A percentile compares a stretch with the other conserved stretches of the same genome.
Evolutionary conservation across 169 alveolate genomes (phyloP).

Genomic region (Amoebophrya sp.): DNA sequence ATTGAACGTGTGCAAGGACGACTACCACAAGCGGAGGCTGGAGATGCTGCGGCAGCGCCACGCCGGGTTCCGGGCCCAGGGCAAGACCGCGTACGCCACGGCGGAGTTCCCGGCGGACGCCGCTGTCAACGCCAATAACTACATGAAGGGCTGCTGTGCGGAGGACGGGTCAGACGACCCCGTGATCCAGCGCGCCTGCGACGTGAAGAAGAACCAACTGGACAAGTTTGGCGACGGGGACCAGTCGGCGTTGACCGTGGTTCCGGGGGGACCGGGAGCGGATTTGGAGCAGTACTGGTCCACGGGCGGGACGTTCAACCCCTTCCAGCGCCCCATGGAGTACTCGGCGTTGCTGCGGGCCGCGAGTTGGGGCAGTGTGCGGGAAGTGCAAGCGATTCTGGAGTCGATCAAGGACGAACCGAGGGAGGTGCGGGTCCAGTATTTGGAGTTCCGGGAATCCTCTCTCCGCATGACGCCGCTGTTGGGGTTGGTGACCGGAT

Average conservation of each 20-base stretch:
- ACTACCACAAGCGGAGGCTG: background rate
- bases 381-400: background rate
- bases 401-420: background rate
- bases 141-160: background rate
- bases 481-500: background rate
- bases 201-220: background rate
- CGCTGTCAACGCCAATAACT: background rate
- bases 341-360: background rate
- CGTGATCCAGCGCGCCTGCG: slow-evolving; percentile 1
- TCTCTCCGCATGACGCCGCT: slow-evolving; percentile 11
- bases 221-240: slow-evolving; percentile 16
- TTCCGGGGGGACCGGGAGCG: slow-evolving; percentile 4
- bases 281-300: slow-evolving; percentile 14
- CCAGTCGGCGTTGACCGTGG: background rate
- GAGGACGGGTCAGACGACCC: background rate
- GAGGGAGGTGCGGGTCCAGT: background rate
- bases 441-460: background rate
- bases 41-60: background rate
- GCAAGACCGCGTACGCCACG: background rate
- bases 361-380: background rate
- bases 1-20: background rate
- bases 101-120: background rate
- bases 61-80: background rate
- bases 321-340: background rate
- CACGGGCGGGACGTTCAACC: background rate